A percentile compares a stretch with the other conserved stretches of the same genome.
These are phyloP conservation scores for Ceratocystis cacaofunesta DNA, from an alignment of 2,329 filamentous ascomycete species.

Conservation along the genomic window DNA sequence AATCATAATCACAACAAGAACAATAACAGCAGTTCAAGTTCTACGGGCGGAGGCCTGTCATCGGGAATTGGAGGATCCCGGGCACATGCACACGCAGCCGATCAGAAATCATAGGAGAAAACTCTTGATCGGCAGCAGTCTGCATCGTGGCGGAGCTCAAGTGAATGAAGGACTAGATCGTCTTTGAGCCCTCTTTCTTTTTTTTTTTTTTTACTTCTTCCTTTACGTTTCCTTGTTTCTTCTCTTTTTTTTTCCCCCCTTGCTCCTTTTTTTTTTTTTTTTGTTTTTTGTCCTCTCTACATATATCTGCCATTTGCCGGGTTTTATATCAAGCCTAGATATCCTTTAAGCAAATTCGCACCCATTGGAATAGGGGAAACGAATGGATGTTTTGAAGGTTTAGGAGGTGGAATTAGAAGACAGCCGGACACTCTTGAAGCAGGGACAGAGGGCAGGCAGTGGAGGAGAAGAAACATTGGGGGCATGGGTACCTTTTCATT, in stretches of 20 bases:
- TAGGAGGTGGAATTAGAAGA: too few relatives aligned
- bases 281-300: background rate
- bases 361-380: too few relatives aligned
- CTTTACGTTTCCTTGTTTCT: too few relatives aligned
- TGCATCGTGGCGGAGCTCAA: background rate
- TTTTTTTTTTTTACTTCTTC: background rate
- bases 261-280: background rate
- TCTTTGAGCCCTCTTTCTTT: background rate
- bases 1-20: slow-evolving; percentile 6
- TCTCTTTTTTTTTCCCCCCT: background rate
- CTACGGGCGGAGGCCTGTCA: slow-evolving; percentile 1
- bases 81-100: slow-evolving; percentile 10
- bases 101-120: slow-evolving; percentile 12
- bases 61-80: slow-evolving; percentile 2
- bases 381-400: too few relatives aligned
- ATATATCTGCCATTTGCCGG: too few relatives aligned
- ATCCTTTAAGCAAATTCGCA: too few relatives aligned
- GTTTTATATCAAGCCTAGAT: too few relatives aligned
- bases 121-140: background rate
- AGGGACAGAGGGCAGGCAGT: too few relatives aligned
- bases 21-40: background rate
- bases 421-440: too few relatives aligned
- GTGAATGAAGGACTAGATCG: background rate
- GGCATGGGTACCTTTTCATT: too few relatives aligned
- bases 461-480: too few relatives aligned